Conservation (phyloP, 2,329 filamentous ascomycete species). For the Remersonia thermophila region DNA sequence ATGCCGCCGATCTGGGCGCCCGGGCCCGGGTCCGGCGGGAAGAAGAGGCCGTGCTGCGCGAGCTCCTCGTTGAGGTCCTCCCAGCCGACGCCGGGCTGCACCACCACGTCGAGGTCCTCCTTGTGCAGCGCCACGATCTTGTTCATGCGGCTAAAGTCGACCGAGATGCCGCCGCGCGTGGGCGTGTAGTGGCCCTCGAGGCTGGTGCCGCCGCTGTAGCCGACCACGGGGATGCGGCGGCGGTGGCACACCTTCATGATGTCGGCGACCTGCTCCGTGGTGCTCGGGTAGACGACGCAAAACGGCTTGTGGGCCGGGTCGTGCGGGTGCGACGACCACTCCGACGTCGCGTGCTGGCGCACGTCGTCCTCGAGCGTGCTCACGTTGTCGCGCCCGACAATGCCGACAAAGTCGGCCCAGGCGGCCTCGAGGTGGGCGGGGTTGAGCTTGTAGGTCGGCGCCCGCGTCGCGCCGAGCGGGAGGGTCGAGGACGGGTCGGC, state of each 20-base stretch:
- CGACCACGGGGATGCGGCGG: conserved; percentile 71
- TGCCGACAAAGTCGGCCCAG: conserved; percentile 54
- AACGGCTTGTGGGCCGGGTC: conserved; percentile 41
- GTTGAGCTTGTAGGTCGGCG: conserved; percentile 45
- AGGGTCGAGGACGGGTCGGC: conserved; percentile 44
- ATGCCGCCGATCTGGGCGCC: conserved; percentile 88
- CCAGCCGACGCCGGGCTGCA: conserved; percentile 78
- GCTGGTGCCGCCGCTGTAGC: conserved; percentile 78
- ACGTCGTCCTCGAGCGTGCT: conserved; percentile 46
- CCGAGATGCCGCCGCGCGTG: conserved; percentile 69
- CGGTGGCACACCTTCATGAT: conserved; percentile 82
- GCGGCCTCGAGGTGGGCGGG: conserved; percentile 55
- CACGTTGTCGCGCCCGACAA: conserved; percentile 53
- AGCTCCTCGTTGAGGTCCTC: conserved; percentile 72
- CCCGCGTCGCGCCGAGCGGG: conserved; percentile 37
- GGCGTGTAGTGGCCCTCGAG: conserved; percentile 81
- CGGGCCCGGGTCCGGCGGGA: conserved; percentile 82
- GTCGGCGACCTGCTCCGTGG: conserved; percentile 71
- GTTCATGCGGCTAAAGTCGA: conserved; percentile 81
- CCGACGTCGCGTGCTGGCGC: conserved; percentile 43
- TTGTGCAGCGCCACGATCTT: conserved; percentile 66
- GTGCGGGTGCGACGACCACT: conserved; percentile 49
- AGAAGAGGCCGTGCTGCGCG: conserved; percentile 64
- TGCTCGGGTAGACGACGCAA: conserved; percentile 62
- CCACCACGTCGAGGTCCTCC: conserved; percentile 63